A percentile compares a stretch with the other conserved stretches of the same genome.
Evolutionary conservation across 2,329 filamentous ascomycete species (phyloP).

Genomic region (Arthrobotrys sinensis): DNA sequence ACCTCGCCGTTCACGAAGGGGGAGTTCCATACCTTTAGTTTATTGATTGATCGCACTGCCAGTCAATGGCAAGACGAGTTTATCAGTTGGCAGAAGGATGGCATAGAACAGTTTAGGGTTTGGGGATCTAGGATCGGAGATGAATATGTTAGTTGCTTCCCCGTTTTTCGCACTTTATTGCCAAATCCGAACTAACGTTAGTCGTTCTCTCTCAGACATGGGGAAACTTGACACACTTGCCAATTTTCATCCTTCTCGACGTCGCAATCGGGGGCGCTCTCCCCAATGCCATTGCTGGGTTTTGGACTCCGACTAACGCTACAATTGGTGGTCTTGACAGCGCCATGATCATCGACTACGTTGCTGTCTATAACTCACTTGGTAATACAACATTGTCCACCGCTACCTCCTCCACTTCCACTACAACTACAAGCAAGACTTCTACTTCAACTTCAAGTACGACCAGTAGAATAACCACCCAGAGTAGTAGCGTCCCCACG

Average conservation of each 20-base stretch:
- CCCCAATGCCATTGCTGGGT: conserved; percentile 66
- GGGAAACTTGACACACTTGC: conserved; percentile 65
- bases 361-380: conserved; percentile 66
- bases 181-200: conserved; percentile 37
- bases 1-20: conserved; percentile 63
- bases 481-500: conserved; percentile 17
- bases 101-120: conserved; percentile 64
- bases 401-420: neutral
- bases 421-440: conserved; percentile 13
- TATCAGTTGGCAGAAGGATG: conserved; percentile 67
- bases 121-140: conserved; percentile 64
- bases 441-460: conserved; percentile 5
- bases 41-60: conserved; percentile 66
- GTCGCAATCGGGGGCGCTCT: conserved; percentile 68
- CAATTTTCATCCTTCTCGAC: conserved; percentile 68
- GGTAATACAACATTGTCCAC: neutral
- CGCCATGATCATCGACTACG: conserved; percentile 68
- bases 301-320: conserved; percentile 66
- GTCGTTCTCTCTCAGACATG: conserved; percentile 63
- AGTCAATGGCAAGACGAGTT: conserved; percentile 65
- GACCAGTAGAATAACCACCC: conserved; percentile 5
- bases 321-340: conserved; percentile 66
- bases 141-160: conserved; percentile 36
- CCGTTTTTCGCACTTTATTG: neutral
- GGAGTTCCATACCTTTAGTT: conserved; percentile 66